phyloP scores from a whole-genome alignment of 495 filamentous ascomycete species.

The Aspergillus coremiiformis region DNA sequence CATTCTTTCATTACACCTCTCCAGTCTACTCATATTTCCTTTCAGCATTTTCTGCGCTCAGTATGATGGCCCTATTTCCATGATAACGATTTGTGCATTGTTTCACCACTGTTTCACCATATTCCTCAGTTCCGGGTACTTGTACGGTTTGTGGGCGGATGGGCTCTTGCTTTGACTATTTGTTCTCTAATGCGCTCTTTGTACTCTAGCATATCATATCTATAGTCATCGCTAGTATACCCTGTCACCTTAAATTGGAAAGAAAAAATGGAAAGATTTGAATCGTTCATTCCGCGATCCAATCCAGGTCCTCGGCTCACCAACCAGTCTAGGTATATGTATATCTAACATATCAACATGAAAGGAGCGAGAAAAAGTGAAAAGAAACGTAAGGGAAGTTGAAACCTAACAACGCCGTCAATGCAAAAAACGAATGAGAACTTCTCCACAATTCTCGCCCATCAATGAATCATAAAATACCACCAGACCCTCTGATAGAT shows the following conservation, averaged over 20 bases:
- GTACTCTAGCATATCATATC: slow-evolving; percentile 24
- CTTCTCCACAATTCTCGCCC: not conserved
- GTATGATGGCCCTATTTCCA: slow-evolving; percentile 6
- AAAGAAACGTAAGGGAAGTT: too few species aligned
- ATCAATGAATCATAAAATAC: too few species aligned
- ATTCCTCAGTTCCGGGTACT: slow-evolving; percentile 1
- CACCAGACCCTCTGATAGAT: too few species aligned
- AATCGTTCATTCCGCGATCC: not conserved
- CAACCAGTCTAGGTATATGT: slow-evolving; percentile 1
- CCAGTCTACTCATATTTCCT: not conserved
- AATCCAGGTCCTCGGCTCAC: not conserved
- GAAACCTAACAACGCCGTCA: not conserved
- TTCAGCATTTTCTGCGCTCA: not conserved
- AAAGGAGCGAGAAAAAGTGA: not conserved
- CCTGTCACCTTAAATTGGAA: not conserved
- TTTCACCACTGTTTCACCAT: too few species aligned
- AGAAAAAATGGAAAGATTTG: not conserved
- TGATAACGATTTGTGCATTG: slow-evolving; percentile 15
- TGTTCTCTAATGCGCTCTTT: slow-evolving; percentile 15
- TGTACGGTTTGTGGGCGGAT: slow-evolving; percentile 11
- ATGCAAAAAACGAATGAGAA: not conserved
- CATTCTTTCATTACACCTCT: not conserved
- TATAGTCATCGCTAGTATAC: slow-evolving; percentile 3
- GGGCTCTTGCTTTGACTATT: slow-evolving; percentile 8
- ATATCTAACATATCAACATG: slow-evolving; percentile 1